These are phyloP conservation scores for Pseudogymnoascus sp. DNA, from an alignment of 2,329 filamentous ascomycete genomes.

Conservation along the genomic window DNA sequence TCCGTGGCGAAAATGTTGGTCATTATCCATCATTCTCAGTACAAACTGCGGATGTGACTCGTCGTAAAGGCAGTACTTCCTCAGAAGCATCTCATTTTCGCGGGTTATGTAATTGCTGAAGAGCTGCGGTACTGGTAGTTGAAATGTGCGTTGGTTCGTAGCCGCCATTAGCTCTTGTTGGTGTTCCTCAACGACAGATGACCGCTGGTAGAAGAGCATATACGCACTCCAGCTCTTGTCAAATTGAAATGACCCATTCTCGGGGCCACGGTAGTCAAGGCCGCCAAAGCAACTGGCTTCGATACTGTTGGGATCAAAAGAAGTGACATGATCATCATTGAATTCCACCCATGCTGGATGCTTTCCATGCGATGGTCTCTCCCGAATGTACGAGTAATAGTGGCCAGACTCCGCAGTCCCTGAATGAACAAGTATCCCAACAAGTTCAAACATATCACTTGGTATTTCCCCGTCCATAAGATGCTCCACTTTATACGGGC, in stretches of 20 bases:
- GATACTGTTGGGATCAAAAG: conserved; percentile 68
- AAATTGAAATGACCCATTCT: conserved; percentile 39
- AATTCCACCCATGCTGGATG: conserved; percentile 72
- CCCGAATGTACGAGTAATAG: conserved; percentile 92
- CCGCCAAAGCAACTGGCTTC: conserved; percentile 76
- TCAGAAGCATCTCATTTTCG: conserved; percentile 67
- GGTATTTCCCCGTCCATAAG: conserved; percentile 55
- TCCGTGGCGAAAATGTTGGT: conserved; percentile 41
- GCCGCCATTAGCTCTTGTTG: conserved; percentile 38
- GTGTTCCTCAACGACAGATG: conserved; percentile 52
- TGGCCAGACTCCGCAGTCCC: conserved; percentile 91
- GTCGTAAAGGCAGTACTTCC: conserved; percentile 74
- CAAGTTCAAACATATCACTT: conserved; percentile 80
- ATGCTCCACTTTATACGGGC: conserved; percentile 80
- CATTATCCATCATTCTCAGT: conserved; percentile 49
- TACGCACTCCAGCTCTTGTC: conserved; percentile 83
- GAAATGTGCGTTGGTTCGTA: conserved; percentile 34
- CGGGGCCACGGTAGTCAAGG: conserved; percentile 43
- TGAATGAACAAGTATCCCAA: conserved; percentile 89
- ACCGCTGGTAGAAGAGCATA: conserved; percentile 94
- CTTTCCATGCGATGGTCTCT: conserved; percentile 52
- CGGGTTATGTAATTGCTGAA: conserved; percentile 53
- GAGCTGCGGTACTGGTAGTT: conserved; percentile 37
- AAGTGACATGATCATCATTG: conserved; percentile 76
- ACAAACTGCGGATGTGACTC: conserved; percentile 62